Evolutionary conservation across 441 rosid genomes (phyloP), one percentile per base, ranked within the genome.

Genomic region (Pelargonium exstipulatum): DNA sequence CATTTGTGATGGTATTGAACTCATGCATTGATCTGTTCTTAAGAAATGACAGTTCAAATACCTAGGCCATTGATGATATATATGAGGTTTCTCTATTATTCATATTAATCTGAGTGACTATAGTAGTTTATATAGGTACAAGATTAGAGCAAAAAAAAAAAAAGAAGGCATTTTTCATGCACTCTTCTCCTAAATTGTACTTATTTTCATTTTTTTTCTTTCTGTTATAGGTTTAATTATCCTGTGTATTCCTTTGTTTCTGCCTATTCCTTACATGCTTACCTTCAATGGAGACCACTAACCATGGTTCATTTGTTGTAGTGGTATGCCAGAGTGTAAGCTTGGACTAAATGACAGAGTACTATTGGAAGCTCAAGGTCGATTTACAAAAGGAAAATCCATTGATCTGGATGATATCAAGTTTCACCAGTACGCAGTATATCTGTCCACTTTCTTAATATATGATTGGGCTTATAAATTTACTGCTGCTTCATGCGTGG

Each of bases 301-400:
- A 60, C 13, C 48, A 60, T 20, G 24, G 55, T 35, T 42, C 6
- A 20, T 77, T 68, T 71, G 42, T 75, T 86, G 72, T 80, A 92
- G 98, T 80, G 99, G 99, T 71, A 92, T 95, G 99, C 99, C 98
- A 13, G 99, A 95, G 86, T 92, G 99, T 78, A 95, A 95, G 80
- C 85, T 95, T 79, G 60, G 60, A 53, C 3, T 53, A 16, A 37
- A 37, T 37, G 42, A 37, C 9, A 87, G 97, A 85, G 85, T 95
- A 70, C 74, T 95, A 71, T 75, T 95, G 86, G 99, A 95, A 82
- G 99, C 98, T 62, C 98, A 95, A 78, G 98, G 98, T 66, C 87
- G 95, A 45, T 77, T 97, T 64, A 92, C 97, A 58, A 95, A 92
- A 80, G 99, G 99, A 66, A 95, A 95, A 83, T 92, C 98, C 53